These are phyloP conservation scores for Globisporangium cederbergense DNA, from an alignment of 352 stramenopile genomes.

Conservation along the genomic window DNA sequence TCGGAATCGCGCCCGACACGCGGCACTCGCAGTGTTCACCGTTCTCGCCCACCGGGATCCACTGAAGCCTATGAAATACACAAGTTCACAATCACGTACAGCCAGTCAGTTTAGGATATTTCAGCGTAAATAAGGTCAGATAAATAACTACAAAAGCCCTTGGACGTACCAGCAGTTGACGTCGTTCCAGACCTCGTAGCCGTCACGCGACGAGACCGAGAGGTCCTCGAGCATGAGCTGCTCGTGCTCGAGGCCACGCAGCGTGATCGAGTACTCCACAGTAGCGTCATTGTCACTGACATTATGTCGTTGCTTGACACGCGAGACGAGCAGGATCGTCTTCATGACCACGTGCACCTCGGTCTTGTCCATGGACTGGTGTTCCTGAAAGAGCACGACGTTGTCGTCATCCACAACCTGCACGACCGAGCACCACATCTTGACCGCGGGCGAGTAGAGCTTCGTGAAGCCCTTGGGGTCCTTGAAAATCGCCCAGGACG, in stretches of 20 bases:
- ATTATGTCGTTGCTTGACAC: constrained; percentile 1
- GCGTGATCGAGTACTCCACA: constrained; percentile 13
- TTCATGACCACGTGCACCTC: constrained; percentile 19
- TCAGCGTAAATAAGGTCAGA: background rate
- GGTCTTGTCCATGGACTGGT: constrained; percentile 18
- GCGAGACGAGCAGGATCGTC: constrained; percentile 16
- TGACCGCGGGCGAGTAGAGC: constrained; percentile 15
- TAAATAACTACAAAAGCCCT: background rate
- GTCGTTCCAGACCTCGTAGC: constrained; percentile 22
- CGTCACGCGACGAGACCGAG: constrained; percentile 7
- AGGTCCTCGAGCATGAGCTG: constrained; percentile 19
- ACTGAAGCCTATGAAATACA: constrained; percentile 9
- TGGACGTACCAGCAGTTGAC: constrained; percentile 17
- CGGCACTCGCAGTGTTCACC: constrained; percentile 15
- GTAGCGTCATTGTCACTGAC: background rate
- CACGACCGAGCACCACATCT: constrained; percentile 19
- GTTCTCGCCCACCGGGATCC: constrained; percentile 12
- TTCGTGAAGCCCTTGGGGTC: constrained; percentile 14
- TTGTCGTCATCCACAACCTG: constrained; percentile 19
- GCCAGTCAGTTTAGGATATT: background rate
- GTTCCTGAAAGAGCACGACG: constrained; percentile 21
- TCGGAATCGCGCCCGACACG: constrained; percentile 19
- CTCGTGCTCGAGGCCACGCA: constrained; percentile 14
- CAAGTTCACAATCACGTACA: background rate
- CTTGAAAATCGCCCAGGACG: constrained; percentile 12